Conservation (phyloP, 1,284 basidiomycete genomes). For the Wallemia mellicola region DNA sequence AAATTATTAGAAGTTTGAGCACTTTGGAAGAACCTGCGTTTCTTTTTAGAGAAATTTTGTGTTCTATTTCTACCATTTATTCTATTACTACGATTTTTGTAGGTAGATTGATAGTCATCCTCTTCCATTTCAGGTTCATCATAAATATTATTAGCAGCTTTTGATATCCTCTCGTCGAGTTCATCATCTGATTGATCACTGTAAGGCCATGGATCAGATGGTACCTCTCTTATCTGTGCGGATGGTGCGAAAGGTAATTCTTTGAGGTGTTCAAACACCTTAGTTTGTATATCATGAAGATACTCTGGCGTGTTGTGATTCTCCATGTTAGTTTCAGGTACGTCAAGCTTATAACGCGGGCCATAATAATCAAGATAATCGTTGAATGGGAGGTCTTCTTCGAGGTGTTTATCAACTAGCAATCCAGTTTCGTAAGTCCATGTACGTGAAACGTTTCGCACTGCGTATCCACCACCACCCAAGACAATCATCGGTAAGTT, state of each 20-base stretch:
- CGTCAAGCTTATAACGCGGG: slow-evolving; percentile 75
- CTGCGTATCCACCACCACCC: slow-evolving; percentile 88
- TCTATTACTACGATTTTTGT: neutral
- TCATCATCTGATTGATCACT: neutral
- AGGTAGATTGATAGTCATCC: neutral
- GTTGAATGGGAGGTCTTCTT: slow-evolving; percentile 67
- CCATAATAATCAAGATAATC: slow-evolving; percentile 97
- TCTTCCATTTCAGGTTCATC: neutral
- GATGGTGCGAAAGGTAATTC: slow-evolving; percentile 18
- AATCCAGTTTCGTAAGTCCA: slow-evolving; percentile 97
- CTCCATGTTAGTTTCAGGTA: slow-evolving; percentile 73
- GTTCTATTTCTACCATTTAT: neutral
- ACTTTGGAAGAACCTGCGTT: neutral
- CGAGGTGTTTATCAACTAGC: slow-evolving; percentile 59
- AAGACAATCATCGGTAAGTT: slow-evolving; percentile 69
- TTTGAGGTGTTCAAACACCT: slow-evolving; percentile 13
- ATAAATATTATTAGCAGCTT: neutral
- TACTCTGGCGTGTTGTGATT: slow-evolving; percentile 67
- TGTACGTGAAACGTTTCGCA: slow-evolving; percentile 74
- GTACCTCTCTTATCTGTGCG: slow-evolving; percentile 13
- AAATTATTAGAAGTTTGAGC: neutral
- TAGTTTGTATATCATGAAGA: slow-evolving; percentile 43
- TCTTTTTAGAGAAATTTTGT: neutral
- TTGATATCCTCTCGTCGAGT: neutral
- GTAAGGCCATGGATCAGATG: neutral